These are phyloP conservation scores for Astragalus glycyphyllos DNA, from an alignment of 306 rosid genomes.

Conservation along the genomic window DNA sequence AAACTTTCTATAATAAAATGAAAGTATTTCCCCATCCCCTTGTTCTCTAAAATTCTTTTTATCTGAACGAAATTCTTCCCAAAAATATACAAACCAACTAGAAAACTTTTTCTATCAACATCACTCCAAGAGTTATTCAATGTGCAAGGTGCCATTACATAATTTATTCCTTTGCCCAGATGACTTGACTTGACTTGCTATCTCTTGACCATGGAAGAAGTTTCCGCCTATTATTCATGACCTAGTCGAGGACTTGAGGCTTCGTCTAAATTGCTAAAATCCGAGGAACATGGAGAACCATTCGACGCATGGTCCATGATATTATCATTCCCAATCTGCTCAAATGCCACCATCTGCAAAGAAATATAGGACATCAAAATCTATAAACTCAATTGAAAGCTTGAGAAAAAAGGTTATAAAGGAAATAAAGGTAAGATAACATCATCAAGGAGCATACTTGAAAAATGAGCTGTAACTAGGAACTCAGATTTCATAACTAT, in stretches of 20 bases:
- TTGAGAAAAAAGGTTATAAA: too few relatives aligned
- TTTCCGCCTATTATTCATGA: slow-evolving; percentile 64
- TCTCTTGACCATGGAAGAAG: slow-evolving; percentile 58
- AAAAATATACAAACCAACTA: slow-evolving; percentile 77
- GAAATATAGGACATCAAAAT: too few relatives aligned
- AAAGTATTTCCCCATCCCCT: slow-evolving; percentile 65
- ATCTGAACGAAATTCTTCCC: slow-evolving; percentile 61
- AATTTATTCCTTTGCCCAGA: slow-evolving; percentile 34
- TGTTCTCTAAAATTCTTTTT: slow-evolving; percentile 62
- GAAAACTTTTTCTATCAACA: slow-evolving; percentile 63
- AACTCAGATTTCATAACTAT: too few relatives aligned
- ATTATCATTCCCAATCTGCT: too few relatives aligned
- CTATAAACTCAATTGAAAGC: too few relatives aligned
- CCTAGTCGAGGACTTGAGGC: slow-evolving; percentile 66
- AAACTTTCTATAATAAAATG: too few relatives aligned
- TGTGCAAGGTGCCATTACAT: slow-evolving; percentile 49
- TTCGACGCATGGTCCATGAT: too few relatives aligned
- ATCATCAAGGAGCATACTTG: too few relatives aligned
- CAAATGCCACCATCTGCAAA: too few relatives aligned
- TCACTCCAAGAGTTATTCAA: slow-evolving; percentile 61
- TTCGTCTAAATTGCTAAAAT: slow-evolving; percentile 47
- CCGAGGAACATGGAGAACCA: too few relatives aligned
- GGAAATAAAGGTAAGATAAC: too few relatives aligned
- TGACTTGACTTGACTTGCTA: slow-evolving; percentile 38
- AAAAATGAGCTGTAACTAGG: too few relatives aligned